These are phyloP conservation scores for Comarum palustre DNA, from an alignment of 306 rosid genomes.

Conservation along the genomic window DNA sequence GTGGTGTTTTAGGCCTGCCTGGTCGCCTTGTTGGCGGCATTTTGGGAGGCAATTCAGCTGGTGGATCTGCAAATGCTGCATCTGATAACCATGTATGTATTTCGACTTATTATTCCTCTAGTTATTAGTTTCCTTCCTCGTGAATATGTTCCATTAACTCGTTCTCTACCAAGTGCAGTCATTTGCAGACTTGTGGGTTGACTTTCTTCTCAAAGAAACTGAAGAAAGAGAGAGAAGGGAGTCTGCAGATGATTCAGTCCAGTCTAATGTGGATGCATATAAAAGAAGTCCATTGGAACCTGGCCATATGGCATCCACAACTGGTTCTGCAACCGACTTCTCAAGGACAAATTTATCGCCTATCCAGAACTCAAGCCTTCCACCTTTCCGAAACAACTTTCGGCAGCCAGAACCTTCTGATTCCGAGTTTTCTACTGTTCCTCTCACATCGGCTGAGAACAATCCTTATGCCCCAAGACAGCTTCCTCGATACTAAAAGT, in stretches of 20 bases:
- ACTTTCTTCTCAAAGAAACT: constrained; percentile 90
- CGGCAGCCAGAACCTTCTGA: constrained; percentile 53
- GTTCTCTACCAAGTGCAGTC: constrained; percentile 54
- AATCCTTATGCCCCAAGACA: constrained; percentile 37
- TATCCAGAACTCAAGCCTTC: constrained; percentile 36
- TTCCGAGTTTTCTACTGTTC: constrained; percentile 84
- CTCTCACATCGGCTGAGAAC: constrained; percentile 73
- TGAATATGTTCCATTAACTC: background rate
- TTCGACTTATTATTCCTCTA: background rate
- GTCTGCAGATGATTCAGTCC: constrained; percentile 38
- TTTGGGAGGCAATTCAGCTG: constrained; percentile 67
- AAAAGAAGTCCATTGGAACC: constrained; percentile 28
- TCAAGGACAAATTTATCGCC: constrained; percentile 35
- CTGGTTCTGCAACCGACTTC: constrained; percentile 29
- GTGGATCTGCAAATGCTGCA: constrained; percentile 43
- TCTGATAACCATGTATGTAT: constrained; percentile 68
- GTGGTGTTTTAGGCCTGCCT: constrained; percentile 86
- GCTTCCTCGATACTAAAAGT: constrained; percentile 53
- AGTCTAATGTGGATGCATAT: constrained; percentile 39
- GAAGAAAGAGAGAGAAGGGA: constrained; percentile 82
- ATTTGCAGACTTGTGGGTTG: constrained; percentile 98
- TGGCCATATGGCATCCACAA: constrained; percentile 35
- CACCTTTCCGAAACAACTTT: constrained; percentile 35
- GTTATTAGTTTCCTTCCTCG: background rate
- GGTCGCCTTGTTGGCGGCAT: constrained; percentile 97